Percentiles rank a stretch among this genome's conserved stretches.
Conservation (phyloP, 2,329 filamentous ascomycete genomes). For the Alternaria rosae region DNA sequence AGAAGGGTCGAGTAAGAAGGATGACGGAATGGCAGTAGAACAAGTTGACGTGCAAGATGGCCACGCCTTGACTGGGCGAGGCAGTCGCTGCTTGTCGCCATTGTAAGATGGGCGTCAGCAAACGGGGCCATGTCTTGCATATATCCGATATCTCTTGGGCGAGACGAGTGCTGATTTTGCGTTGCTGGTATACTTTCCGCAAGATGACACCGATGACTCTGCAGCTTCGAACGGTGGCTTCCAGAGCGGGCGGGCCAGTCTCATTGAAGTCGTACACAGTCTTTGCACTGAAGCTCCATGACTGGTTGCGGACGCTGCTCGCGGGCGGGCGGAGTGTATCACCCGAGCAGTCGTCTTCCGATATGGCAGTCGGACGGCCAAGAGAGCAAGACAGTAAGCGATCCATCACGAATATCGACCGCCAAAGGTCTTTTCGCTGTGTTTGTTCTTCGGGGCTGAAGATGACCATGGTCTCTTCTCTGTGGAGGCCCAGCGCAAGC, state of each 20-base stretch:
- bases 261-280: slow-evolving; percentile 35
- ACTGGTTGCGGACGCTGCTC: slow-evolving; percentile 28
- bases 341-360: slow-evolving; percentile 67
- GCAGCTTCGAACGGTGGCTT: slow-evolving; percentile 65
- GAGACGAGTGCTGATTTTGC: slow-evolving; percentile 64
- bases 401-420: slow-evolving; percentile 70
- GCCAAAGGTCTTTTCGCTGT: slow-evolving; percentile 67
- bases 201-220: slow-evolving; percentile 66
- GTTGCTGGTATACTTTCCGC: slow-evolving; percentile 66
- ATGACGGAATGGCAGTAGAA: slow-evolving; percentile 69
- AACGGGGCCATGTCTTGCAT: slow-evolving; percentile 61
- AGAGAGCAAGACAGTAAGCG: slow-evolving; percentile 68
- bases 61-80: slow-evolving; percentile 61
- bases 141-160: slow-evolving; percentile 65
- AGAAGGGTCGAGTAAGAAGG: slow-evolving; percentile 70
- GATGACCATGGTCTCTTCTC: slow-evolving; percentile 65
- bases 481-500: slow-evolving; percentile 68
- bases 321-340: slow-evolving; percentile 50
- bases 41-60: slow-evolving; percentile 68
- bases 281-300: slow-evolving; percentile 21
- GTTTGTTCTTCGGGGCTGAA: slow-evolving; percentile 58
- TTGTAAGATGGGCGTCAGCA: slow-evolving; percentile 59
- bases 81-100: slow-evolving; percentile 58
- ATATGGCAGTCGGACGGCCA: slow-evolving; percentile 68
- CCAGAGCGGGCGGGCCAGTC: slow-evolving; percentile 55